phyloP scores from a whole-genome alignment of 108 stramenopile species.

The Skeletonema costatum region DNA sequence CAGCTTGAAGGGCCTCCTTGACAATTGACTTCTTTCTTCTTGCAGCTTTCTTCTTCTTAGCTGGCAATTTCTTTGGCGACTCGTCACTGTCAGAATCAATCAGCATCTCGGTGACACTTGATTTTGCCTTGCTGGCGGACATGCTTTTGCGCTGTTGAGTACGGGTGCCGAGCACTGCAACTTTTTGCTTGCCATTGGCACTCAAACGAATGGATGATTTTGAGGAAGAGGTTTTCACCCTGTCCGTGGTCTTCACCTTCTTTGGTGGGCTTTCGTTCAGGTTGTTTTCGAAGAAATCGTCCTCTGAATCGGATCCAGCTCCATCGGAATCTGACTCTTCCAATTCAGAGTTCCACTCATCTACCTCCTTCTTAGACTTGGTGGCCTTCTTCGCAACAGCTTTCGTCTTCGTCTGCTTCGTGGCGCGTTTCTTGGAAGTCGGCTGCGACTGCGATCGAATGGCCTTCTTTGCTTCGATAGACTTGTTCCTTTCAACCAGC shows the following conservation, averaged over 20 bases:
- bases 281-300: conserved; percentile 49
- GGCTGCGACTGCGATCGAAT: conserved; percentile 45
- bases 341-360: conserved; percentile 45
- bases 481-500: conserved; percentile 75
- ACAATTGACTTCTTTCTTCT: conserved; percentile 16
- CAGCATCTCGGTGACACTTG: not conserved
- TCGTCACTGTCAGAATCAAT: not conserved
- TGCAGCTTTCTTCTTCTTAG: conserved; percentile 6
- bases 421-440: conserved; percentile 46
- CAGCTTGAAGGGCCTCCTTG: conserved; percentile 22
- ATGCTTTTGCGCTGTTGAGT: conserved; percentile 5
- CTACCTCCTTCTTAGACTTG: conserved; percentile 56
- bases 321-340: conserved; percentile 43
- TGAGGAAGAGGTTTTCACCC: conserved; percentile 4
- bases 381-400: conserved; percentile 32
- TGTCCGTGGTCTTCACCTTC: not conserved
- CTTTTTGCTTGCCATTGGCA: not conserved
- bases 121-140: not conserved
- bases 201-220: conserved; percentile 3
- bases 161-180: not conserved
- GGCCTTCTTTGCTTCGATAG: conserved; percentile 62
- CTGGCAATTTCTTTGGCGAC: conserved; percentile 16
- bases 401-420: conserved; percentile 39
- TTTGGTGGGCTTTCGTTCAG: not conserved
- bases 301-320: conserved; percentile 23